Percentiles rank a stretch among this genome's conserved stretches.
phyloP scores from a whole-genome alignment of 169 alveolate genomes.

The Eimeria sp. region DNA sequence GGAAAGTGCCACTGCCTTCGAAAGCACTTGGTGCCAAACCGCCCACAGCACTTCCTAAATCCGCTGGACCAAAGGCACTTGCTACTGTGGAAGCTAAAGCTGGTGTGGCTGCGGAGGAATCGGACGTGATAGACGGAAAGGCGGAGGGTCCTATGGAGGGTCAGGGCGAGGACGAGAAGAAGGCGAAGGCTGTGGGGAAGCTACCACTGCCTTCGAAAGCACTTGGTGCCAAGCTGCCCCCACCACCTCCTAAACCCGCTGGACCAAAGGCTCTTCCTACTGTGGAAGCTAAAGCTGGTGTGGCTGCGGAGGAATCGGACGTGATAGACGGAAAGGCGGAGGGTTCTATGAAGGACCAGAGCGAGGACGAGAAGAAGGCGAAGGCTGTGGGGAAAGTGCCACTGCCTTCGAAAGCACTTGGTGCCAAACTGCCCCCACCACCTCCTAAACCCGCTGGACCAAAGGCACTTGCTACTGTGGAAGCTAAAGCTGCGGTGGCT shows the following conservation, averaged over 20 bases:
- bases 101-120: neutral
- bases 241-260: neutral
- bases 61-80: neutral
- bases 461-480: neutral
- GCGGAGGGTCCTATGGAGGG: neutral
- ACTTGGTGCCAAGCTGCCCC: neutral
- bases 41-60: neutral
- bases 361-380: constrained; percentile 24
- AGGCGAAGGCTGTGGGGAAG: constrained; percentile 14
- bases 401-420: neutral
- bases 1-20: neutral
- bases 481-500: neutral
- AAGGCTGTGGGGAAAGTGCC: neutral
- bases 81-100: neutral
- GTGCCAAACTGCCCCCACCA: neutral
- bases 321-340: neutral
- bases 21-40: constrained; percentile 19
- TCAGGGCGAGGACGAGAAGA: neutral
- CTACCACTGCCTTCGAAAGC: neutral
- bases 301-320: neutral
- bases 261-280: constrained; percentile 14
- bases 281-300: too few species aligned
- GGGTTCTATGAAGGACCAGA: neutral
- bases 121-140: neutral
- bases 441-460: neutral